Conservation (phyloP, 805 yeast species). For the Candida hungchunana region DNA sequence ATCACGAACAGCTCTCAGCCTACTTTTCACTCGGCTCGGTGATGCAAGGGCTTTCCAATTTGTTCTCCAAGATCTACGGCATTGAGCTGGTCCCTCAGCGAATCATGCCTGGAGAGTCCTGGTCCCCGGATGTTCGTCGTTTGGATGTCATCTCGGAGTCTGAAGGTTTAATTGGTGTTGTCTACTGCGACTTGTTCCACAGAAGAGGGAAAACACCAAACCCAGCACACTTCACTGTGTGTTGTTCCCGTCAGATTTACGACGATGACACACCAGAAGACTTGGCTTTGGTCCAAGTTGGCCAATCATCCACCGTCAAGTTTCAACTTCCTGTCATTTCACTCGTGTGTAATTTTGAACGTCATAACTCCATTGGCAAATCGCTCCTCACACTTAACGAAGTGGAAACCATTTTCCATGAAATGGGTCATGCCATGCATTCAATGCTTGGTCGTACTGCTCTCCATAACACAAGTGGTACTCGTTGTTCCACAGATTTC, state of each 20-base stretch:
- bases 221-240: constrained; percentile 95
- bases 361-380: constrained; percentile 36
- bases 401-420: constrained; percentile 93
- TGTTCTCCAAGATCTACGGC: constrained; percentile 72
- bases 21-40: constrained; percentile 85
- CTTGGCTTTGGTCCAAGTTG: constrained; percentile 31
- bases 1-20: constrained; percentile 49
- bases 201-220: constrained; percentile 70
- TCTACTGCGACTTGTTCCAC: constrained; percentile 85
- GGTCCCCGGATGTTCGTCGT: constrained; percentile 84
- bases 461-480: constrained; percentile 89
- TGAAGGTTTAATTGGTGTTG: constrained; percentile 66
- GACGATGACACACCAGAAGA: constrained; percentile 44
- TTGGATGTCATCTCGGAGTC: constrained; percentile 66
- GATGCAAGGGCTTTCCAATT: constrained; percentile 71
- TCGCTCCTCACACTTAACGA: constrained; percentile 69
- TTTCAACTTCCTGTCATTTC: constrained; percentile 89
- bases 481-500: constrained; percentile 93
- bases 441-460: constrained; percentile 92
- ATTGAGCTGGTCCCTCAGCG: constrained; percentile 66
- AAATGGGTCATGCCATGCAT: constrained; percentile 99
- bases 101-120: constrained; percentile 69
- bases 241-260: constrained; percentile 82
- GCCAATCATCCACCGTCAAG: constrained; percentile 33
- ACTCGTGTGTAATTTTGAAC: constrained; percentile 75